phyloP scores from a whole-genome alignment of 1,284 basidiomycete genomes.

The Ustilago vetiveriae region DNA sequence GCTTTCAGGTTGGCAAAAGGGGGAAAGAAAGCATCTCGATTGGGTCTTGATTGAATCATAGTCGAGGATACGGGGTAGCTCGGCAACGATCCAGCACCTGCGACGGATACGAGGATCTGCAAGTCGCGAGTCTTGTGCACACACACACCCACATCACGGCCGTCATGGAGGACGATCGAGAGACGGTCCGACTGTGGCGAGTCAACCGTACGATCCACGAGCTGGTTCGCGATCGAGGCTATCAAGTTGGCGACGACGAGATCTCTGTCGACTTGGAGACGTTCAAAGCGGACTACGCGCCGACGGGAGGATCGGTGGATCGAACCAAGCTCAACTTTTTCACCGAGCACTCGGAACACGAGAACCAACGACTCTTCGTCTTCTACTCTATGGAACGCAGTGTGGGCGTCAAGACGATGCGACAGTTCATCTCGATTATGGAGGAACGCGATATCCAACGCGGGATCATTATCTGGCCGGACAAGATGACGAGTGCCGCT shows the following conservation, averaged over 20 bases:
- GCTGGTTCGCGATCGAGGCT: conserved; percentile 86
- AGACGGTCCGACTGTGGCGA: conserved; percentile 83
- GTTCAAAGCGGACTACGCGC: conserved; percentile 71
- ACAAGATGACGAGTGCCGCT: conserved; percentile 95
- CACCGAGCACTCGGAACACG: conserved; percentile 60
- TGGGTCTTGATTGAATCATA: too few species aligned
- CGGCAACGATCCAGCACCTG: too few species aligned
- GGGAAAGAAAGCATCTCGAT: too few species aligned
- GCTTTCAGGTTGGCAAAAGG: too few species aligned
- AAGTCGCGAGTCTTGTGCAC: too few species aligned
- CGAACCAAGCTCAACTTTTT: conserved; percentile 64
- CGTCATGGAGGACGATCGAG: conserved; percentile 67
- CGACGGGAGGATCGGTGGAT: conserved; percentile 69
- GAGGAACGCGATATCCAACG: conserved; percentile 79
- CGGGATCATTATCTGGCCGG: conserved; percentile 94
- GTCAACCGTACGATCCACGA: conserved; percentile 97
- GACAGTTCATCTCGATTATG: conserved; percentile 63
- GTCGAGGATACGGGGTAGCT: too few species aligned
- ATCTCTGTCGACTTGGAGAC: conserved; percentile 81
- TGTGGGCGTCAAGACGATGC: conserved; percentile 66
- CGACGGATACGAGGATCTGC: too few species aligned
- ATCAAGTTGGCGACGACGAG: conserved; percentile 88
- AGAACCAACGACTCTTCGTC: conserved; percentile 85
- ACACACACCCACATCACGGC: neutral
- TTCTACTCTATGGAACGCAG: conserved; percentile 75